Percentiles rank a stretch among this genome's conserved stretches.
Evolutionary conservation across 2,329 filamentous ascomycete genomes (phyloP).

Genomic region (Xylariaceae sp.): DNA sequence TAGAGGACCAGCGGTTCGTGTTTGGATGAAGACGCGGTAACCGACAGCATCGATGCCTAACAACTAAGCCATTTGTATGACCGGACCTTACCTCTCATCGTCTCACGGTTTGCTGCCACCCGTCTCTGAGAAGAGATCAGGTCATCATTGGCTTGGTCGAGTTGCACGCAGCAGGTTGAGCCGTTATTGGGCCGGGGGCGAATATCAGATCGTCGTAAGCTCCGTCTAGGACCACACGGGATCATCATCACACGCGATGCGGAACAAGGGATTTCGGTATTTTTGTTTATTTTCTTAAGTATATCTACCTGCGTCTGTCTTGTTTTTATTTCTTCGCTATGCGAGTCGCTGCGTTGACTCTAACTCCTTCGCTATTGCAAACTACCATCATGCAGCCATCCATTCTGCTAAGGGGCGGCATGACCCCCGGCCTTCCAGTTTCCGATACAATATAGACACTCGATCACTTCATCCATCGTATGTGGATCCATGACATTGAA

Average conservation of each 20-base stretch:
- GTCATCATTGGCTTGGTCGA: background rate
- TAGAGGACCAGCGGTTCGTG: background rate
- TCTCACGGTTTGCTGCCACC: background rate
- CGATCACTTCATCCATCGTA: background rate
- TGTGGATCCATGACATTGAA: conserved; percentile 2
- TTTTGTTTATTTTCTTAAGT: too few species aligned
- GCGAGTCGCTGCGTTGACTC: too few species aligned
- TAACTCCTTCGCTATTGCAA: too few species aligned
- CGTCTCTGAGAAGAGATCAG: background rate
- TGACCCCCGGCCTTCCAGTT: too few species aligned
- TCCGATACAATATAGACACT: conserved; percentile 1
- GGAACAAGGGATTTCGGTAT: too few species aligned
- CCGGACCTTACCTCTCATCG: too few species aligned
- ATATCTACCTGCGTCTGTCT: too few species aligned
- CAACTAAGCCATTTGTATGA: background rate
- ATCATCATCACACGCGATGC: background rate
- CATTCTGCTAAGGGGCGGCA: too few species aligned
- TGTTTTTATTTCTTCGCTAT: too few species aligned
- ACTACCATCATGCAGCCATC: too few species aligned
- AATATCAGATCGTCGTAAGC: background rate
- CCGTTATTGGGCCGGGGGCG: too few species aligned
- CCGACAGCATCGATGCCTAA: background rate
- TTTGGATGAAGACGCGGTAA: background rate
- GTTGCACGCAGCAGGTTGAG: too few species aligned
- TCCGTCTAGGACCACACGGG: background rate